Conservation (phyloP, 2,329 filamentous ascomycete genomes). For the Colletotrichum liaoningense region DNA sequence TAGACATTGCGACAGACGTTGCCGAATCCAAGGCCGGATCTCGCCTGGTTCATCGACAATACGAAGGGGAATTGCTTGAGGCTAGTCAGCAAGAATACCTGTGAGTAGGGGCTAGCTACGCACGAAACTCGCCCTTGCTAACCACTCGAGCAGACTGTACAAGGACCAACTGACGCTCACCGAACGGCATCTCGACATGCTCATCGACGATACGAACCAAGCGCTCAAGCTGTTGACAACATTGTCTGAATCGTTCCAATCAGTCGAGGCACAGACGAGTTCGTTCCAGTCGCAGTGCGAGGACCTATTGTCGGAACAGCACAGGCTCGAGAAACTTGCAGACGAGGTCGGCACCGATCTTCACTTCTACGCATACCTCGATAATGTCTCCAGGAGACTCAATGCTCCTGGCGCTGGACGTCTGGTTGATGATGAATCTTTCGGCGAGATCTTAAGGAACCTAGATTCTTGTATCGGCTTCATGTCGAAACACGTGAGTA, state of each 20-base stretch:
- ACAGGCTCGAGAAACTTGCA: constrained; percentile 80
- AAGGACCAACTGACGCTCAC: constrained; percentile 84
- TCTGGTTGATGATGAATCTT: constrained; percentile 85
- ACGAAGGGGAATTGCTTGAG: constrained; percentile 78
- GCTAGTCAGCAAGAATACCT: constrained; percentile 88
- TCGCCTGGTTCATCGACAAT: constrained; percentile 60
- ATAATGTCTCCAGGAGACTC: constrained; percentile 87
- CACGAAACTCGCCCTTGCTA: background rate
- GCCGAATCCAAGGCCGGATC: constrained; percentile 36
- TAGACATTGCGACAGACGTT: constrained; percentile 48
- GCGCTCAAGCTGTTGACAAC: constrained; percentile 81
- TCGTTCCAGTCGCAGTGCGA: constrained; percentile 94
- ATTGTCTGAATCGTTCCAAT: constrained; percentile 86
- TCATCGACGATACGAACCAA: constrained; percentile 81
- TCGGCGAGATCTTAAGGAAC: constrained; percentile 87
- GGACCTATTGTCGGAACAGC: constrained; percentile 84
- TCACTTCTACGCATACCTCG: constrained; percentile 94
- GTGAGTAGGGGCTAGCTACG: constrained; percentile 58
- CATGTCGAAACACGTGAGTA: constrained; percentile 84
- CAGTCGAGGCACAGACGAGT: constrained; percentile 91
- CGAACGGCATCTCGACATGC: constrained; percentile 81
- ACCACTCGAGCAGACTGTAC: constrained; percentile 68
- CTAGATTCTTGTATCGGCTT: constrained; percentile 93
- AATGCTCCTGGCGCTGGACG: constrained; percentile 92
- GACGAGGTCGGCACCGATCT: constrained; percentile 89